Conservation (phyloP, 129 eudicot species). For the Ambrosia artemisiifolia region DNA sequence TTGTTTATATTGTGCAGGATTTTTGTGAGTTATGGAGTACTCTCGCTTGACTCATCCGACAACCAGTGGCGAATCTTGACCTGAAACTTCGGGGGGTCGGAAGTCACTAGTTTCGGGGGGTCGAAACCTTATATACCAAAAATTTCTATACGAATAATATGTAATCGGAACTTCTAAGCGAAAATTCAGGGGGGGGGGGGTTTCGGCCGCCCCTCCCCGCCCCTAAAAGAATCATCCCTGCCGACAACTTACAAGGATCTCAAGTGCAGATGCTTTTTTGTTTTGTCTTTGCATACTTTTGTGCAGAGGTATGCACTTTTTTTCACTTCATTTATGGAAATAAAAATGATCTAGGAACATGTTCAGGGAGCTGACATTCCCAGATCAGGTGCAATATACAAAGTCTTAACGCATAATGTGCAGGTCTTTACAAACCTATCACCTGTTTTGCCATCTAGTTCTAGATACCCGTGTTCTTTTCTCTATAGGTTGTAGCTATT, state of each 20-base stretch:
- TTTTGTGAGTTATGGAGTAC: not conserved
- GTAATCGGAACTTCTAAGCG: too few species aligned
- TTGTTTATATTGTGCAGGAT: slow-evolving; percentile 9
- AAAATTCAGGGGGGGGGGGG: too few species aligned
- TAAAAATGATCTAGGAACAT: not conserved
- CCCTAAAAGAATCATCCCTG: too few species aligned
- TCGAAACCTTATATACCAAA: too few species aligned
- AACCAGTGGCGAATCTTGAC: too few species aligned
- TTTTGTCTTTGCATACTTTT: slow-evolving; percentile 6
- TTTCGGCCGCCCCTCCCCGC: too few species aligned
- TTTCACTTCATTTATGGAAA: not conserved
- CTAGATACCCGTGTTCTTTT: not conserved
- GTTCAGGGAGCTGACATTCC: slow-evolving; percentile 3
- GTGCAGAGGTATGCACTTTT: slow-evolving; percentile 9
- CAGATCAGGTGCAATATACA: not conserved
- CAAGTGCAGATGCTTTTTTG: not conserved
- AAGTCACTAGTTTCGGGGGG: too few species aligned
- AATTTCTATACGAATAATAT: too few species aligned
- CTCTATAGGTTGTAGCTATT: not conserved
- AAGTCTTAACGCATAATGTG: not conserved
- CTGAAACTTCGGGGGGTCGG: too few species aligned
- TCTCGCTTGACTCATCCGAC: not conserved
- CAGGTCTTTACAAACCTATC: not conserved
- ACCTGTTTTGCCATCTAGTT: not conserved
- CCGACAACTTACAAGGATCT: not conserved